A percentile compares a stretch with the other conserved stretches of the same genome.
Conservation (phyloP, 1,284 basidiomycete genomes). For the Cryptococcus sp. region DNA sequence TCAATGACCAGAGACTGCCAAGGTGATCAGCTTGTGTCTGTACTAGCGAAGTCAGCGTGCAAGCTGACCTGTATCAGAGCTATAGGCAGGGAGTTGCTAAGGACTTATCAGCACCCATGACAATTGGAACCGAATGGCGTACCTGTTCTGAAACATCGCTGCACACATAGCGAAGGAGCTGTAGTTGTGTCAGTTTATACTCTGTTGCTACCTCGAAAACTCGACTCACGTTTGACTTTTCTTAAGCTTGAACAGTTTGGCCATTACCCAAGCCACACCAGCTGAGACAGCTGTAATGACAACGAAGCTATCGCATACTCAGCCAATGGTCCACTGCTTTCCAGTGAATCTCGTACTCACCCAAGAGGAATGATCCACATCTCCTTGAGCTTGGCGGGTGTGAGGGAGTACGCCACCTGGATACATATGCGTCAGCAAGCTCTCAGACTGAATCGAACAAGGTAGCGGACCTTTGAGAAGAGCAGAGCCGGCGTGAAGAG, state of each 20-base stretch:
- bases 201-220: not conserved
- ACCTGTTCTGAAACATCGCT: constrained; percentile 56
- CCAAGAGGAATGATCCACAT: constrained; percentile 89
- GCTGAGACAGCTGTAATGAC: constrained; percentile 68
- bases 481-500: constrained; percentile 89
- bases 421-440: not conserved
- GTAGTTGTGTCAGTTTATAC: constrained; percentile 14
- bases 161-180: constrained; percentile 84
- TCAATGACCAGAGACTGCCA: constrained; percentile 80
- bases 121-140: not conserved
- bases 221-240: constrained; percentile 50
- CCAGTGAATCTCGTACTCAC: constrained; percentile 53
- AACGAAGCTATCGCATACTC: constrained; percentile 58
- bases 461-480: constrained; percentile 88
- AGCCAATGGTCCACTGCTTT: not conserved
- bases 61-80: constrained; percentile 61
- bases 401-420: constrained; percentile 55
- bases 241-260: constrained; percentile 52
- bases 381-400: constrained; percentile 73
- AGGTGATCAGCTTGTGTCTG: not conserved
- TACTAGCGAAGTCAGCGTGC: not conserved
- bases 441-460: not conserved
- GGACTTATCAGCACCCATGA: constrained; percentile 62
- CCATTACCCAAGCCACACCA: constrained; percentile 51
- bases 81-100: constrained; percentile 88